A percentile compares a stretch with the other conserved stretches of the same genome.
phyloP scores from a whole-genome alignment of 2,329 filamentous ascomycete genomes.

The Colletotrichum lupini region DNA sequence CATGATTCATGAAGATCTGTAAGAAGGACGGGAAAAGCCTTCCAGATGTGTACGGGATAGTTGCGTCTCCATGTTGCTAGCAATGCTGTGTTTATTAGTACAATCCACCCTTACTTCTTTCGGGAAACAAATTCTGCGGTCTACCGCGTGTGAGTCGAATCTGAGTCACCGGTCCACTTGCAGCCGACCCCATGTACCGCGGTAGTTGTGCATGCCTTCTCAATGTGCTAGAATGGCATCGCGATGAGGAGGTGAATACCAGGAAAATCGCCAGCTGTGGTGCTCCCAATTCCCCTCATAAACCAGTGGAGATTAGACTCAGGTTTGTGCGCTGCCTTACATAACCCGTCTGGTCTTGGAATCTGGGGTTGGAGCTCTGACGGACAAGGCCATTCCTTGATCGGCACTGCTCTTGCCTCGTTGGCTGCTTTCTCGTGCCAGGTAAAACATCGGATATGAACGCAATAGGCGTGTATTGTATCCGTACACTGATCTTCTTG shows the following conservation, averaged over 20 bases:
- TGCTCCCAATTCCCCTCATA: constrained; percentile 5
- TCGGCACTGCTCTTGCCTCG: not conserved
- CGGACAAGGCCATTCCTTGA: constrained; percentile 25
- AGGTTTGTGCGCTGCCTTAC: constrained; percentile 15
- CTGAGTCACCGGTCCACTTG: not conserved
- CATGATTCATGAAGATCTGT: constrained; percentile 34
- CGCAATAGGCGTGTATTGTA: not conserved
- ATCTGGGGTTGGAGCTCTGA: constrained; percentile 28
- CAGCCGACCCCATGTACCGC: not conserved
- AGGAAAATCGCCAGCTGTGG: not conserved
- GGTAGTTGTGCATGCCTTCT: not conserved
- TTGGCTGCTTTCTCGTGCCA: not conserved
- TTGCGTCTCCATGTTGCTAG: constrained; percentile 15
- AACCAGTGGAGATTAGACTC: constrained; percentile 29
- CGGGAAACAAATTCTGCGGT: not conserved
- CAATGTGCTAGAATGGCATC: too few species aligned
- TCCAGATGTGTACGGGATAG: constrained; percentile 33
- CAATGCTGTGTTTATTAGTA: constrained; percentile 32
- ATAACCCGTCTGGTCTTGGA: constrained; percentile 24
- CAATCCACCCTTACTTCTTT: constrained; percentile 9
- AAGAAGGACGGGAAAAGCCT: constrained; percentile 37
- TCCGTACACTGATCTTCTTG: not conserved
- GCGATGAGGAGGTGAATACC: too few species aligned
- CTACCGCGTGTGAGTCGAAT: not conserved
- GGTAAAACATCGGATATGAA: constrained; percentile 22